Evolutionary conservation across 148 eudicot genomes (phyloP).

Genomic region (Arctostaphylos glauca): DNA sequence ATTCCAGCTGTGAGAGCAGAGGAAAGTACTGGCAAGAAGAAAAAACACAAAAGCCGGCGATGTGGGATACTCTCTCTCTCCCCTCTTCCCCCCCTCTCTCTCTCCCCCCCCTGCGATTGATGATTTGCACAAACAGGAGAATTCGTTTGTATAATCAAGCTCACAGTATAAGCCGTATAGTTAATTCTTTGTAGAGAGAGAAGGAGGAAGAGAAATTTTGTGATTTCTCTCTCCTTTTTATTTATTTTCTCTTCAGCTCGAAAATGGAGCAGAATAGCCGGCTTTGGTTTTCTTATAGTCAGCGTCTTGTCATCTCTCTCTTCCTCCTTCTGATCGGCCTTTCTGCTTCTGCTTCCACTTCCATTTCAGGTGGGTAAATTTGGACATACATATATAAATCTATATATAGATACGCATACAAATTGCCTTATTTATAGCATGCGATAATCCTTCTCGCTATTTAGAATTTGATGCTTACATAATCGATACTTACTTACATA

Average conservation of each 20-base stretch:
- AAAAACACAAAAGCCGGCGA: no score
- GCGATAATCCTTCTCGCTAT: not conserved
- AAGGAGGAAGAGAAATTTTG: not conserved
- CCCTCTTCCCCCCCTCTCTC: not conserved
- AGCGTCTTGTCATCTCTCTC: not conserved
- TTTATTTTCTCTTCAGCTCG: no score
- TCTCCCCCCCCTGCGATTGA: not conserved
- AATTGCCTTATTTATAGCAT: not conserved
- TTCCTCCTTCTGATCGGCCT: constrained; percentile 1
- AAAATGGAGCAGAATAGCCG: constrained; percentile 4
- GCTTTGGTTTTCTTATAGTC: not conserved
- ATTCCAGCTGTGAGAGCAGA: no score
- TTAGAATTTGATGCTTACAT: not conserved
- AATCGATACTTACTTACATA: no score
- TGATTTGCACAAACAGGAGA: not conserved
- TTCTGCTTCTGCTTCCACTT: constrained; percentile 27
- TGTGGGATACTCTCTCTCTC: not conserved
- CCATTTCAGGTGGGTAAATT: constrained; percentile 26
- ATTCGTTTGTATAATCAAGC: not conserved
- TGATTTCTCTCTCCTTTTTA: not conserved
- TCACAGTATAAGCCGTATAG: not conserved
- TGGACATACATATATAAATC: not conserved
- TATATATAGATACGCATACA: no score
- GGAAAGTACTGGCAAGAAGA: no score
- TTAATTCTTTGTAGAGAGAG: not conserved